Conservation (phyloP, 1,139 yeast species). For the Hansenula sp. region DNA sequence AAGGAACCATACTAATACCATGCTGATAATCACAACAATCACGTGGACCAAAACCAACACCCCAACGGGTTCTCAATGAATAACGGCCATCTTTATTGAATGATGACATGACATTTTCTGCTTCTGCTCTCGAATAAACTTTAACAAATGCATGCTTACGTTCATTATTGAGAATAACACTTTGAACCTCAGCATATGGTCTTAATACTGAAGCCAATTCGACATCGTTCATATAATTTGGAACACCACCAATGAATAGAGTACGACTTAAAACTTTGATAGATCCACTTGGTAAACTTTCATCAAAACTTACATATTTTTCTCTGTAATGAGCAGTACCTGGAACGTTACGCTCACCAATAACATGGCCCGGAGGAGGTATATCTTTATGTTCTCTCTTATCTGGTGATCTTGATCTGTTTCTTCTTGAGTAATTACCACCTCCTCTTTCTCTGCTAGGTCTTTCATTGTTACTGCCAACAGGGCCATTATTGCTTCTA, state of each 20-base stretch:
- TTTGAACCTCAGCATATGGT: conserved; percentile 94
- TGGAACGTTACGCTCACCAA: conserved; percentile 61
- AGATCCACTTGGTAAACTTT: conserved; percentile 70
- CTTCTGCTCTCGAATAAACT: conserved; percentile 92
- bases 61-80: conserved; percentile 89
- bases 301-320: conserved; percentile 66
- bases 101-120: conserved; percentile 69
- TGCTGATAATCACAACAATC: conserved; percentile 95
- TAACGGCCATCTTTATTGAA: conserved; percentile 51
- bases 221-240: conserved; percentile 73
- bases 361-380: conserved; percentile 31
- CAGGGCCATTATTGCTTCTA: conserved; percentile 17
- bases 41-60: conserved; percentile 98
- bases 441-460: conserved; percentile 16
- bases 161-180: conserved; percentile 80
- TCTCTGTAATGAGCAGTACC: conserved; percentile 73
- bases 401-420: conserved; percentile 25
- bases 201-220: conserved; percentile 64
- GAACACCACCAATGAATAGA: conserved; percentile 90
- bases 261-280: conserved; percentile 88
- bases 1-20: conserved; percentile 84
- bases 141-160: conserved; percentile 95
- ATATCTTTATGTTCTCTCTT: conserved; percentile 10
- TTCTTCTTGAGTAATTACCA: conserved; percentile 15
- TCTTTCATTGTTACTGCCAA: conserved; percentile 15